Evolutionary conservation across 495 filamentous ascomycete species (phyloP).

Genomic region (Lasiosphaeria ovina): DNA sequence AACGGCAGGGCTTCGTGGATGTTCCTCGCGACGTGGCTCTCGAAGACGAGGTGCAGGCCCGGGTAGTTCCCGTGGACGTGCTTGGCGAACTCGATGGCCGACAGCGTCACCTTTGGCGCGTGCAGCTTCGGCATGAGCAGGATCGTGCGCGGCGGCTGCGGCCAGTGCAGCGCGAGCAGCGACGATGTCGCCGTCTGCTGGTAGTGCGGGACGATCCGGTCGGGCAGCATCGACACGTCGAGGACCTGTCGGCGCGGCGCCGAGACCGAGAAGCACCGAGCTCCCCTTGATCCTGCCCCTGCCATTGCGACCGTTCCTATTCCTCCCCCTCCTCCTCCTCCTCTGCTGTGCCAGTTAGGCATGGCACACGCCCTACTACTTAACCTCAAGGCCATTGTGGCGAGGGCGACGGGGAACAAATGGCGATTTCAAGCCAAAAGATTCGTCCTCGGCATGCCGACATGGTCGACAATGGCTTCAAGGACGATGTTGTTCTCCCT

Average conservation of each 20-base stretch:
- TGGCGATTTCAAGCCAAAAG: constrained; percentile 23
- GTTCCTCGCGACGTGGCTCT: constrained; percentile 67
- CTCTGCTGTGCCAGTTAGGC: neutral
- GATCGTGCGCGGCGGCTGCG: constrained; percentile 80
- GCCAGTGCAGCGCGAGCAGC: constrained; percentile 85
- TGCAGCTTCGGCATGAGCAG: constrained; percentile 85
- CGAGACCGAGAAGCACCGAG: constrained; percentile 48
- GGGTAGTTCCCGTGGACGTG: constrained; percentile 81
- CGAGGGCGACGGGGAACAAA: constrained; percentile 2
- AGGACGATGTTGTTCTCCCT: no score
- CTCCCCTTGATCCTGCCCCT: neutral
- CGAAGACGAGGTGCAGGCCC: constrained; percentile 76
- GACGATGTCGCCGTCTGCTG: constrained; percentile 46
- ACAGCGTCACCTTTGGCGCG: constrained; percentile 65
- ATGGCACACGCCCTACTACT: constrained; percentile 13
- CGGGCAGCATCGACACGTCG: constrained; percentile 50
- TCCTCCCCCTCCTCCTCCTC: neutral
- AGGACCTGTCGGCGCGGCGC: constrained; percentile 43
- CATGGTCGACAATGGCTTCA: constrained; percentile 19
- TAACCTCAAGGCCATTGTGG: constrained; percentile 11
- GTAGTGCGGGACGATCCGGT: constrained; percentile 53
- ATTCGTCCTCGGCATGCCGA: constrained; percentile 27
- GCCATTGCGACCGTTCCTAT: neutral
- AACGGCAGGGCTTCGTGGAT: constrained; percentile 73
- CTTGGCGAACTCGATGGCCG: constrained; percentile 75